Evolutionary conservation across 2,329 filamentous ascomycete species (phyloP), one percentile per base, ranked within the genome.

Genomic region (Colletotrichum eremochloae): DNA sequence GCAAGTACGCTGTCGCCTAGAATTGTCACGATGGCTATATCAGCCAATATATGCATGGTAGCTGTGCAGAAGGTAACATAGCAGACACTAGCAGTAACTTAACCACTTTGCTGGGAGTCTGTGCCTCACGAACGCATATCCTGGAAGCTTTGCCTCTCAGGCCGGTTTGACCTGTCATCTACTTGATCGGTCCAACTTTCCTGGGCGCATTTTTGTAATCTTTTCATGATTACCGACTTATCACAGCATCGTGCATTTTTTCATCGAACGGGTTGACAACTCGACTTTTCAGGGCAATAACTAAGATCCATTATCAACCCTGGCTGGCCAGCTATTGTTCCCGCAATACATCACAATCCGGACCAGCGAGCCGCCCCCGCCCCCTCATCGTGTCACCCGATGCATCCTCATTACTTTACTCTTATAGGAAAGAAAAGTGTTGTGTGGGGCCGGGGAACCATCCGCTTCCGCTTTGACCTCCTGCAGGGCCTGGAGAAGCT

Each of bases 381-480:
- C 67, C 62, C 67, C 67, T 66, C 62, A 36, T 42, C 62, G 24
- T 52, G 66, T 53, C 62, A 50, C 55, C 62, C 62, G 36, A 69
- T 44, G 62, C n/a, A 42, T 31, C 55, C 62, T 42, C 46, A 50
- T 56, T 57, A 62, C 63, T 50, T 67, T 67, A 62, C 56, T 33
- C 57, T 71, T 67, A 71, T 71, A 63, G 56, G 67, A 62, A 61
- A 56, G 62, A 67, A 61, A 67, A 62, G 24, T 36, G 56, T 61
- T 42, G 63, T 20, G 68, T 67, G 56, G 63, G 42, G 63, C 68
- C 63, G 63, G 48, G 63, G 63, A 67, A 60, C 55, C 56, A 70
- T 38, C 63, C 63, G 68, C 46, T 20, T 24, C 31, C 63, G 46
- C 68, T 61, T 42, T 48, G 68, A n/a, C 63, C 56, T 11, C 48